Conservation (phyloP, 2,329 filamentous ascomycete genomes). For the Thielaviopsis euricoi region DNA sequence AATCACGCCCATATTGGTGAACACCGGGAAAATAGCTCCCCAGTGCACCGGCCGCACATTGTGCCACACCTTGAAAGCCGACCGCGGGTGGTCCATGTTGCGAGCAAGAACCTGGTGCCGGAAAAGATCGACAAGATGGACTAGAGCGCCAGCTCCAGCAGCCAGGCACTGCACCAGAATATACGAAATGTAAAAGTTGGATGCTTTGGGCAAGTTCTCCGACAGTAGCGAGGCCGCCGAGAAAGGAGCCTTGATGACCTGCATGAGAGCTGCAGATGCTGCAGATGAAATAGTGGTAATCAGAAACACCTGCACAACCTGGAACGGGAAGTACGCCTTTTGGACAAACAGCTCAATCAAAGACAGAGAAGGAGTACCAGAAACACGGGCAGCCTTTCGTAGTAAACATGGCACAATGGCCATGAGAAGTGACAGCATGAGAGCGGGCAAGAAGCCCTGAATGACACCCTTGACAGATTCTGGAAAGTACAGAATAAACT, state of each 20-base stretch:
- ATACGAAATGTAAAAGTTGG: constrained; percentile 84
- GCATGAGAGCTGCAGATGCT: constrained; percentile 46
- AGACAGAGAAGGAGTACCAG: constrained; percentile 54
- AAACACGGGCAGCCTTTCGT: constrained; percentile 54
- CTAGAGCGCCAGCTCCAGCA: constrained; percentile 55
- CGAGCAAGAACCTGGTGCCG: constrained; percentile 44
- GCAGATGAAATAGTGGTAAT: constrained; percentile 64
- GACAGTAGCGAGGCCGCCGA: constrained; percentile 36
- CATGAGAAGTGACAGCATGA: constrained; percentile 70
- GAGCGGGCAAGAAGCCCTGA: constrained; percentile 64
- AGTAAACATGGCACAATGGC: constrained; percentile 64
- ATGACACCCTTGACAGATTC: constrained; percentile 55
- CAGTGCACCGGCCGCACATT: constrained; percentile 58
- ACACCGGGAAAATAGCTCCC: constrained; percentile 69
- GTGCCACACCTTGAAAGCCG: constrained; percentile 65
- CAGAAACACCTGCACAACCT: constrained; percentile 72
- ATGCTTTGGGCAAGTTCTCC: constrained; percentile 53
- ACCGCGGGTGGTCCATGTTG: constrained; percentile 61
- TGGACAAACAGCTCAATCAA: constrained; percentile 62
- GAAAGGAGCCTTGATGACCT: constrained; percentile 31
- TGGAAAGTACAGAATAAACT: constrained; percentile 60
- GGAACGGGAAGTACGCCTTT: constrained; percentile 65
- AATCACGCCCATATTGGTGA: constrained; percentile 67
- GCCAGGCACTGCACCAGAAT: constrained; percentile 83
- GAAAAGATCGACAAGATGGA: constrained; percentile 52